Base-by-base conservation (phyloP, 129 eudicot genomes). In the Smallanthus sonchifolius region DNA sequence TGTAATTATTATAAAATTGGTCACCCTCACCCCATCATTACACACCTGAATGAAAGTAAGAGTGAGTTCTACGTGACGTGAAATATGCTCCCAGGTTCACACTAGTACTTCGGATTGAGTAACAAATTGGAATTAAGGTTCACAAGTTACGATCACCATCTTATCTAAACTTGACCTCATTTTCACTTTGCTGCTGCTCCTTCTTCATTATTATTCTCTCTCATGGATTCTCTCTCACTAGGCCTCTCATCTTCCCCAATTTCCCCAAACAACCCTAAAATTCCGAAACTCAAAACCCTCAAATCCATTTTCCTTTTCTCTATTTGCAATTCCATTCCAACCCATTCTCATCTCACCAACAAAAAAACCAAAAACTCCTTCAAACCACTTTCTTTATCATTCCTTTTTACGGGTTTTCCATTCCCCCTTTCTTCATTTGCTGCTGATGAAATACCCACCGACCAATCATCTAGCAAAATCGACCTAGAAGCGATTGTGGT, bases 181-280 rank as follows among this genome's bases (percentile, higher is more conserved):
- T 55, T 7, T 65, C 64, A 20, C 65, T 64, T 30, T 44, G 0
- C 36, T 24, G 2, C 10, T 13, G 5, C 42, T n/a, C 4, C 35
- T 3, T 64, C 74, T 40, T 68, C 49, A 2, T 44, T 14, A 44
- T 44, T 14, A 10, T 59, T 45, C 74, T 65, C 86, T 66, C 79
- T 72, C 63, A 86, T 93, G 95, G 98, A 87, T 81, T 76, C 90
- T 81, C 81, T 92, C 54, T 82, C 84, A 77, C 63, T 77, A 43
- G 70, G 83, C 76, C 78, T 87, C 73, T 84, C 98, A 69, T 81
- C 95, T 87, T 86, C 87, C 68, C 92, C 82, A 72, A 80, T 80
- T 16, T 75, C 43, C 10, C 75, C 30, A 19, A 74, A 76, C 35
- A 80, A 78, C 78, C 75, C 74, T 35, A 82, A 86, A 76, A 36